Conservation (phyloP, 805 yeast species). For the Zygoascus tannicola region DNA sequence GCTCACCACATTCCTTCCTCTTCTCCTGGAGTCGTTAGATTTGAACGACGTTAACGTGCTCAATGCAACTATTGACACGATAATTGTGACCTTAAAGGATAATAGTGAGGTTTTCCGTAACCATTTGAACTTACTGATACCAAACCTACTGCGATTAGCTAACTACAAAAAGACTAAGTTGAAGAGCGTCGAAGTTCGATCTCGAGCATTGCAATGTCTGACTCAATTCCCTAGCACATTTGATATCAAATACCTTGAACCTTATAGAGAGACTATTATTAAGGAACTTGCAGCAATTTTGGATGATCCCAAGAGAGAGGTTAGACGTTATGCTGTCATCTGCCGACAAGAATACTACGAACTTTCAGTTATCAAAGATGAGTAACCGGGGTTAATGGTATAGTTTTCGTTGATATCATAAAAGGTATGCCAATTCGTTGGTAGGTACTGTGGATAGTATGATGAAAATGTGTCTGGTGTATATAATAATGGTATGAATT, state of each 20-base stretch:
- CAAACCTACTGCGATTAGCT: constrained; percentile 37
- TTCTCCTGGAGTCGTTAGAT: constrained; percentile 55
- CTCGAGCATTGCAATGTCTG: constrained; percentile 49
- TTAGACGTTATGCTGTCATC: constrained; percentile 69
- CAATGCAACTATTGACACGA: constrained; percentile 52
- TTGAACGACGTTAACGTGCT: constrained; percentile 41
- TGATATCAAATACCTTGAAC: constrained; percentile 36
- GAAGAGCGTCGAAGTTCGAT: constrained; percentile 38
- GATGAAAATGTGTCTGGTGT: constrained; percentile 35
- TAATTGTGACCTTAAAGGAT: constrained; percentile 47
- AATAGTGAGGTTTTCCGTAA: constrained; percentile 42
- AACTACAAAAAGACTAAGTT: constrained; percentile 21
- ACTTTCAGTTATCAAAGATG: constrained; percentile 14
- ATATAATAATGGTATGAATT: constrained; percentile 44
- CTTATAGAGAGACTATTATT: constrained; percentile 44
- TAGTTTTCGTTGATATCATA: constrained; percentile 43
- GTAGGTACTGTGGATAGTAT: constrained; percentile 11
- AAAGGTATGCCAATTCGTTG: constrained; percentile 36
- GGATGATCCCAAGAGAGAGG: constrained; percentile 65
- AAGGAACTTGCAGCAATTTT: constrained; percentile 41
- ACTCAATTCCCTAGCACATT: constrained; percentile 36
- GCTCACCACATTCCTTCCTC: constrained; percentile 55
- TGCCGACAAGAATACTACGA: constrained; percentile 73
- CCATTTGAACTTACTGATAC: constrained; percentile 50
- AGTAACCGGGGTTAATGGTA: constrained; percentile 9